These are phyloP conservation scores for Botrytis deweyae DNA, from an alignment of 2,329 filamentous ascomycete species.

Conservation along the genomic window DNA sequence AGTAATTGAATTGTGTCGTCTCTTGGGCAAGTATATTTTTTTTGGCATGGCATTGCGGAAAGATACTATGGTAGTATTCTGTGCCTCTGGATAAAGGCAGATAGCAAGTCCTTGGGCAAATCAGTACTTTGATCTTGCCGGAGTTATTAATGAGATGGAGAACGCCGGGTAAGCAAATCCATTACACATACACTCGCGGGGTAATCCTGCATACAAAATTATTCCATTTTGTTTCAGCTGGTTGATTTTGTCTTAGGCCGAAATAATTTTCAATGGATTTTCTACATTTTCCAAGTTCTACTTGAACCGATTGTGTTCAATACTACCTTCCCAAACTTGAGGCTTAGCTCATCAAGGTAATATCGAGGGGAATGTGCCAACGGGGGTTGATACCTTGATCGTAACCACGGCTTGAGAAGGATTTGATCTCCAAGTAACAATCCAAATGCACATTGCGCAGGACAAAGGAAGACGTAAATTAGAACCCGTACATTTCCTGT, in stretches of 20 bases:
- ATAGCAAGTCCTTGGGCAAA: background rate
- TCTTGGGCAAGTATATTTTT: background rate
- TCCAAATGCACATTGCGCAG: background rate
- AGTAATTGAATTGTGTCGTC: background rate
- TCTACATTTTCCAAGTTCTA: background rate
- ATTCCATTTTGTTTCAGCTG: conserved; percentile 8
- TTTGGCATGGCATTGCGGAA: background rate
- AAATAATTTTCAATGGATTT: background rate
- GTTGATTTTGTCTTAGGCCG: background rate
- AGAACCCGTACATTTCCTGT: background rate
- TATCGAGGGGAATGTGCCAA: background rate
- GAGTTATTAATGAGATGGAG: background rate
- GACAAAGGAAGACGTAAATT: background rate
- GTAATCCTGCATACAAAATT: background rate
- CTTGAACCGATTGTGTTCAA: background rate
- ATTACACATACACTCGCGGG: background rate
- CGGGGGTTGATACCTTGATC: background rate
- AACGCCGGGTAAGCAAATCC: conserved; percentile 7
- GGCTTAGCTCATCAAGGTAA: conserved; percentile 5
- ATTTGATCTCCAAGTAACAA: background rate
- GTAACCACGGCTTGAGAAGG: background rate
- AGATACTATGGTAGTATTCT: background rate
- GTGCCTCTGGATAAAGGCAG: background rate
- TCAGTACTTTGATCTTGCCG: background rate
- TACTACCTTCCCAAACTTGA: conserved; percentile 7